Conservation (phyloP, 768 basidiomycete genomes). For the Amylocystis lapponica region DNA sequence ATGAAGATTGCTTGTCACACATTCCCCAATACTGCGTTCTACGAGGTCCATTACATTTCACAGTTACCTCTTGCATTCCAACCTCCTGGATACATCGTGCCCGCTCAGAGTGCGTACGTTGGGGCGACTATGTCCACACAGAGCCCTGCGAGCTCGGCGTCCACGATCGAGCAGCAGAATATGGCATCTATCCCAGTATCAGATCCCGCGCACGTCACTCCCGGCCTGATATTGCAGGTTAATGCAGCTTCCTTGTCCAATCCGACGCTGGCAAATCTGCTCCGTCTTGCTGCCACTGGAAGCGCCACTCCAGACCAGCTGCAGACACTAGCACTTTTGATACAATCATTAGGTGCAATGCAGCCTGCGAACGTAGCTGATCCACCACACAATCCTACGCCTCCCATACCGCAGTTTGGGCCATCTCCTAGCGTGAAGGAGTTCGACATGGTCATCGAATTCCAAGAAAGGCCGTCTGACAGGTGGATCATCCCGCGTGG, state of each 20-base stretch:
- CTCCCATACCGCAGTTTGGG: background rate
- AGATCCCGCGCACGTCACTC: constrained; percentile 49
- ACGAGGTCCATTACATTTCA: constrained; percentile 77
- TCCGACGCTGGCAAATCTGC: constrained; percentile 59
- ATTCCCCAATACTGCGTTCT: constrained; percentile 63
- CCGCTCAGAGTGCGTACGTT: too few relatives aligned
- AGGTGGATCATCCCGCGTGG: constrained; percentile 68
- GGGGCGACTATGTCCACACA: too few relatives aligned
- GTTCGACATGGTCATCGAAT: constrained; percentile 74
- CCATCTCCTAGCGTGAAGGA: constrained; percentile 2
- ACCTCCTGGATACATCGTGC: too few relatives aligned
- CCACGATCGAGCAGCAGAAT: too few relatives aligned
- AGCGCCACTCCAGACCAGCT: constrained; percentile 59
- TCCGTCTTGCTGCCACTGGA: constrained; percentile 59
- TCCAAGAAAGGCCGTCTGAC: constrained; percentile 54
- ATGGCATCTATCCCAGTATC: too few relatives aligned
- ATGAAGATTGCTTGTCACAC: constrained; percentile 72
- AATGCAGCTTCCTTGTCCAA: constrained; percentile 60
- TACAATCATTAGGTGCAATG: constrained; percentile 53
- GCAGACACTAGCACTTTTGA: constrained; percentile 64
- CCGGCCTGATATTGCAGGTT: constrained; percentile 56
- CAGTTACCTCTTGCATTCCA: too few relatives aligned
- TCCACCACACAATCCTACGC: background rate
- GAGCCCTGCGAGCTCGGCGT: too few relatives aligned
- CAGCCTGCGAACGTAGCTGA: constrained; percentile 1